Percentiles rank a stretch among this genome's conserved stretches.
phyloP scores from a whole-genome alignment of 768 basidiomycete genomes.

The Termitomyces bulborhizus region DNA sequence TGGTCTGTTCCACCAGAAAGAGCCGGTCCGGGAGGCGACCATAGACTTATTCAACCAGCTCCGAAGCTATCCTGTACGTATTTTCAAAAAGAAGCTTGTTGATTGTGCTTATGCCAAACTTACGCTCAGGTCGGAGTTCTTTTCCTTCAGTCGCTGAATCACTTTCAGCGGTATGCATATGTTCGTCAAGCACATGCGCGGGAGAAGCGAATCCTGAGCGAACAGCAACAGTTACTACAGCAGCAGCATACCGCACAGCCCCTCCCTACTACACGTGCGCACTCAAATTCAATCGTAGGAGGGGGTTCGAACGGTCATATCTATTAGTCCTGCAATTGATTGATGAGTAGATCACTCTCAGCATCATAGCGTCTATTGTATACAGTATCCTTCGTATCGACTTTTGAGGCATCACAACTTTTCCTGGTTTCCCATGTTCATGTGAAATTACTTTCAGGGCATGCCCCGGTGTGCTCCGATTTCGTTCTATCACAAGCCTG shows the following conservation, averaged over 20 bases:
- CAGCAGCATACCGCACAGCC: conserved; percentile 14
- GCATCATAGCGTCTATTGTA: background rate
- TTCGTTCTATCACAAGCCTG: too few relatives aligned
- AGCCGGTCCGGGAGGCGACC: conserved; percentile 68
- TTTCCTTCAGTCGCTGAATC: conserved; percentile 74
- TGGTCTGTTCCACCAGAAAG: conserved; percentile 84
- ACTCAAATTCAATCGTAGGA: conserved; percentile 25
- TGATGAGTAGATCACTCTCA: background rate
- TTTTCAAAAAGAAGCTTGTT: background rate
- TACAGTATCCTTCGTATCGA: too few relatives aligned
- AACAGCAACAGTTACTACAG: conserved; percentile 24
- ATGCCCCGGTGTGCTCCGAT: background rate
- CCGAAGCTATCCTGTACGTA: conserved; percentile 65
- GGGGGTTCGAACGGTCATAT: conserved; percentile 1
- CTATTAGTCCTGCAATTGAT: background rate
- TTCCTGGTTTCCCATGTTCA: background rate
- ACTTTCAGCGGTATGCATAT: conserved; percentile 87
- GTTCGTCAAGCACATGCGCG: conserved; percentile 73
- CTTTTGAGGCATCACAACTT: too few relatives aligned
- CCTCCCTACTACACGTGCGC: conserved; percentile 19
- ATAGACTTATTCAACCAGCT: conserved; percentile 82
- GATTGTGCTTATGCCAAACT: background rate
- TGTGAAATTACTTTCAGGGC: background rate
- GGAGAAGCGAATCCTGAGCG: conserved; percentile 32
- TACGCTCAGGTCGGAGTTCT: conserved; percentile 63